These are phyloP conservation scores for Neurospora cerealis DNA, from an alignment of 495 filamentous ascomycete genomes.

Conservation along the genomic window DNA sequence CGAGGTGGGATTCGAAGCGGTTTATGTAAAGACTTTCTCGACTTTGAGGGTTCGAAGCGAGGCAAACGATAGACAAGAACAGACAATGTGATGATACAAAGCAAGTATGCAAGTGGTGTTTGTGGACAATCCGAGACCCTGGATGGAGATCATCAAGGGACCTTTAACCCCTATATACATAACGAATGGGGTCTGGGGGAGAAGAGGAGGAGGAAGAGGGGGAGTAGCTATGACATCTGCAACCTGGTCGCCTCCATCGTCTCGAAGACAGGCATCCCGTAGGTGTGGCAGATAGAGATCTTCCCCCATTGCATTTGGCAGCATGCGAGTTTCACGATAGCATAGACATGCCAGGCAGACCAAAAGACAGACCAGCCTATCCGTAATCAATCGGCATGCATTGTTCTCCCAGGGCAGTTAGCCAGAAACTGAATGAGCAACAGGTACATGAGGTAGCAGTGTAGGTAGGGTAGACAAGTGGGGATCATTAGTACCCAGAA, in stretches of 20 bases:
- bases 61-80: background rate
- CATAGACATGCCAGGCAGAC: background rate
- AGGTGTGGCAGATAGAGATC: background rate
- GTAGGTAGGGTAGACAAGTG: background rate
- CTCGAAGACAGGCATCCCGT: background rate
- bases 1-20: background rate
- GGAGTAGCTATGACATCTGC: background rate
- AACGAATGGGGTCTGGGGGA: background rate
- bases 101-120: constrained; percentile 1
- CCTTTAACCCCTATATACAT: background rate
- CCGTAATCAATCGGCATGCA: background rate
- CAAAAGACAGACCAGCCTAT: background rate
- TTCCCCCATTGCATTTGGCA: background rate
- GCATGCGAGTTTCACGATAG: background rate
- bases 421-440: background rate
- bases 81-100: constrained; percentile 2
- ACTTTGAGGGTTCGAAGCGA: background rate
- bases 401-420: background rate
- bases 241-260: background rate
- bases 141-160: constrained; percentile 4
- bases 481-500: background rate
- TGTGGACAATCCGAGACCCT: background rate
- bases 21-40: background rate
- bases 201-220: background rate
- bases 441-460: background rate